Evolutionary conservation across 2,329 filamentous ascomycete genomes (phyloP), one percentile per base, ranked within the genome.

Genomic region (Neobulgaria alba): DNA sequence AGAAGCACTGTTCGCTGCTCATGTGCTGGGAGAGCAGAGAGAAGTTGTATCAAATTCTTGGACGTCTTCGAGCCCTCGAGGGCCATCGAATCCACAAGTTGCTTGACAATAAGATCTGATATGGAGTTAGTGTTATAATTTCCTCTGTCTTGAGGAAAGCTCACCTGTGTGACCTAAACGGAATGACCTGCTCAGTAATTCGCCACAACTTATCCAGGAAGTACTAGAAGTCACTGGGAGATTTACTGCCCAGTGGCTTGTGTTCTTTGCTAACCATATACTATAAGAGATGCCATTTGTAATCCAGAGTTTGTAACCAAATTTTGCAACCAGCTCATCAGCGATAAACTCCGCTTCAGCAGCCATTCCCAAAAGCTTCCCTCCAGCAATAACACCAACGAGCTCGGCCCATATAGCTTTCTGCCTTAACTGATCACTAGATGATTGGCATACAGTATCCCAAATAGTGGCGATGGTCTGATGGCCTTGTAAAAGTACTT

Each of bases 331-430:
- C 10, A 54, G 40, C 4, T 60, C 53, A 42, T 61, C 60, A 15
- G 62, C 47, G n/a, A 65, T 48, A 40, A 59, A 52, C 38, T 71
- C 59, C 10, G 67, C 67, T 59, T 82, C 75, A 17, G 78, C 77
- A 47, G 68, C 63, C 16, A 69, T 62, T 2, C 75, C 71, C 2
- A 82, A 51, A 4, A 84, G 53, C 52, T 70, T 77, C 39, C 80
- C 77, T 16, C 76, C 75, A 17, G 71, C 77, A 32, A 79, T 53
- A 19, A 81, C 62, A 10, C 66, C 63, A n/a, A 75, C 60, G 40
- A 76, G 66, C 48, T 85, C 79, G 54, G 72, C 78, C 80, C 79
- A 84, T 26, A 76, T 61, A 34, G 77, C 59, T 39, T 66, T 69
- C 38, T 65, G 67, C 50, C 71, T 70, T 17, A 36, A 9, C 7